Conservation (phyloP, 805 yeast genomes). For the Hyphopichia homilentoma region DNA sequence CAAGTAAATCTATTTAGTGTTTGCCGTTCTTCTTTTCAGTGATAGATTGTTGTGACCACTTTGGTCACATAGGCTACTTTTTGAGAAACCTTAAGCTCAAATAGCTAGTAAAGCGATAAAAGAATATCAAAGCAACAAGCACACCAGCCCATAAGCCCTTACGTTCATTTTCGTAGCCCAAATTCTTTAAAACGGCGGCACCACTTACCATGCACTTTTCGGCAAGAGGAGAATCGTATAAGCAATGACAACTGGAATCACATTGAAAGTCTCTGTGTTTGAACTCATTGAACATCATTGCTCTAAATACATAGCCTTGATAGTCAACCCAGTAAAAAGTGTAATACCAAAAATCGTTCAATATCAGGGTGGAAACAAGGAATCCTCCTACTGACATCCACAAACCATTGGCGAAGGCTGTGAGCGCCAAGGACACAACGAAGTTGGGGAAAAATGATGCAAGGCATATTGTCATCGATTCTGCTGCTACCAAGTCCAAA, state of each 20-base stretch:
- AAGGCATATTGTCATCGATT: slow-evolving; percentile 34
- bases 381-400: slow-evolving; percentile 45
- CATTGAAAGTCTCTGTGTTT: slow-evolving; percentile 22
- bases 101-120: slow-evolving; percentile 24
- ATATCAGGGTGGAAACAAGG: slow-evolving; percentile 27
- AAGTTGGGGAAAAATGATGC: slow-evolving; percentile 31
- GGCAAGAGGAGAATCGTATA: slow-evolving; percentile 24
- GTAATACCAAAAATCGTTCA: slow-evolving; percentile 37
- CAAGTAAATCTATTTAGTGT: too few relatives aligned
- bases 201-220: slow-evolving; percentile 30
- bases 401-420: slow-evolving; percentile 40
- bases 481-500: slow-evolving; percentile 38
- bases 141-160: slow-evolving; percentile 35
- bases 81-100: slow-evolving; percentile 11
- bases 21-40: too few relatives aligned
- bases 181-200: slow-evolving; percentile 23
- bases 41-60: too few relatives aligned
- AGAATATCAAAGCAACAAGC: slow-evolving; percentile 25
- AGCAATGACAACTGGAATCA: slow-evolving; percentile 30
- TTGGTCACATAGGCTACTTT: neutral
- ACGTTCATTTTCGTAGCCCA: slow-evolving; percentile 25
- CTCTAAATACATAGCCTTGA: slow-evolving; percentile 41
- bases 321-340: slow-evolving; percentile 39
- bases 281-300: slow-evolving; percentile 42
- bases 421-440: slow-evolving; percentile 35